Conservation (phyloP, 2,329 filamentous ascomycete genomes). For the Chrysoporthe austroafricana region DNA sequence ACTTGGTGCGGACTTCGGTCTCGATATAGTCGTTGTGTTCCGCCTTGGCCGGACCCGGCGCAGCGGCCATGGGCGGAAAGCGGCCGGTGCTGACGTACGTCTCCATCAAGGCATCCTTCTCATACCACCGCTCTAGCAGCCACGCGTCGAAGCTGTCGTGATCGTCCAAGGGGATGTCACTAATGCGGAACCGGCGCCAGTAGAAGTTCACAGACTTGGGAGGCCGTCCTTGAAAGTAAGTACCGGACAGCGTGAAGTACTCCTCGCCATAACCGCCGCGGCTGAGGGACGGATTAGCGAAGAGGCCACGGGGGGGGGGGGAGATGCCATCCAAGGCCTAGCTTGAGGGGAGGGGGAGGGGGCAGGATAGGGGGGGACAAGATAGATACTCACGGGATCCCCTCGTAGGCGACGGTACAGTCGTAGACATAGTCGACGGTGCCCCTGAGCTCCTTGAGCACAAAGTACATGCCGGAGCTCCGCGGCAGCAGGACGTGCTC, state of each 20-base stretch:
- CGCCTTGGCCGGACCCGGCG: constrained; percentile 41
- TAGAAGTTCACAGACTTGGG: constrained; percentile 97
- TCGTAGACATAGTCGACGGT: constrained; percentile 86
- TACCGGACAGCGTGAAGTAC: constrained; percentile 83
- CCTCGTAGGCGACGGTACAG: constrained; percentile 95
- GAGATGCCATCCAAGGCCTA: not conserved
- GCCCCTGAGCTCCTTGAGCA: constrained; percentile 72
- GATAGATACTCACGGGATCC: constrained; percentile 72
- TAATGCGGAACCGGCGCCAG: constrained; percentile 84
- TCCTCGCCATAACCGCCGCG: constrained; percentile 87
- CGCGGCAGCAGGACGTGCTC: constrained; percentile 77
- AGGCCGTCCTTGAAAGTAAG: constrained; percentile 84
- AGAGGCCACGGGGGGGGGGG: not conserved
- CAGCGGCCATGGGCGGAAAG: constrained; percentile 71
- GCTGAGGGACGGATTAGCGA: constrained; percentile 44
- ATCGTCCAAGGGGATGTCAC: constrained; percentile 79
- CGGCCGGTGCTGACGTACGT: constrained; percentile 76
- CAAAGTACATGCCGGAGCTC: constrained; percentile 81
- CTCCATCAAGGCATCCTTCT: constrained; percentile 89
- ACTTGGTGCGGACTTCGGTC: constrained; percentile 59
- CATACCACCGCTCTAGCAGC: constrained; percentile 84
- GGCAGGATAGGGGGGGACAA: not conserved
- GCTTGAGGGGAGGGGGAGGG: too few species aligned
- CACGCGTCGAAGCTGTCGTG: constrained; percentile 78
- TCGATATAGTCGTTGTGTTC: constrained; percentile 51